A percentile compares a stretch with the other conserved stretches of the same genome.
Evolutionary conservation across 2,329 filamentous ascomycete species (phyloP).

Genomic region (Leptographium lundbergii): DNA sequence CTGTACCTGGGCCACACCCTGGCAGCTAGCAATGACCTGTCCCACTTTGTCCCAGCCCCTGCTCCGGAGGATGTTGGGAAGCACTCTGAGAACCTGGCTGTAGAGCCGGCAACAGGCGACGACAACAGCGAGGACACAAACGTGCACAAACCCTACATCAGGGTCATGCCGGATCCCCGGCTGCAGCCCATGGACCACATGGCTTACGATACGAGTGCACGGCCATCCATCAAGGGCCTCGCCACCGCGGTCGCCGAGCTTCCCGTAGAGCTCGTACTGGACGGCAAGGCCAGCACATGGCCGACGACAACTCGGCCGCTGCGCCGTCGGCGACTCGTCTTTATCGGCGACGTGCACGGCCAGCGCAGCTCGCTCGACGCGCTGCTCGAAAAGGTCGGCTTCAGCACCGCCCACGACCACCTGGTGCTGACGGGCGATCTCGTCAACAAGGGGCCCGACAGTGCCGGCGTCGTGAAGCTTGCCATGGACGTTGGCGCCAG

Average conservation of each 20-base stretch:
- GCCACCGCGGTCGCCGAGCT: constrained; percentile 18
- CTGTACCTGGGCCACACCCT: constrained; percentile 4
- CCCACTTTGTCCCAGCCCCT: constrained; percentile 1
- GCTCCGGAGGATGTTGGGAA: constrained; percentile 1
- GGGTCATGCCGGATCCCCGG: background rate
- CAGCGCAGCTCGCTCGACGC: constrained; percentile 55
- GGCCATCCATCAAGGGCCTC: constrained; percentile 23
- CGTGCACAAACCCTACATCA: background rate
- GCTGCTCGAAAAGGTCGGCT: constrained; percentile 55
- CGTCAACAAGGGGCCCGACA: constrained; percentile 79
- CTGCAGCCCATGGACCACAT: constrained; percentile 5
- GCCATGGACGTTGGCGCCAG: constrained; percentile 63
- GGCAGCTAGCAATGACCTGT: background rate
- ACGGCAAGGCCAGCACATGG: constrained; percentile 12
- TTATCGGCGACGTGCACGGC: constrained; percentile 89
- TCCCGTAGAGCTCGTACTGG: constrained; percentile 17
- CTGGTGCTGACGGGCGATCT: constrained; percentile 67
- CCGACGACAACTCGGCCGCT: constrained; percentile 17
- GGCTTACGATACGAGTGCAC: constrained; percentile 24
- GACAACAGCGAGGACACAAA: background rate
- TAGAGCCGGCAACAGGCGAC: background rate
- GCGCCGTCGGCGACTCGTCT: constrained; percentile 47
- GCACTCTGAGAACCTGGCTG: no score
- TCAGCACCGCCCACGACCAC: constrained; percentile 52
- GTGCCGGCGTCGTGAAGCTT: constrained; percentile 60